phyloP scores from a whole-genome alignment of 2,329 filamentous ascomycete genomes.

The Alternaria gansuensis region DNA sequence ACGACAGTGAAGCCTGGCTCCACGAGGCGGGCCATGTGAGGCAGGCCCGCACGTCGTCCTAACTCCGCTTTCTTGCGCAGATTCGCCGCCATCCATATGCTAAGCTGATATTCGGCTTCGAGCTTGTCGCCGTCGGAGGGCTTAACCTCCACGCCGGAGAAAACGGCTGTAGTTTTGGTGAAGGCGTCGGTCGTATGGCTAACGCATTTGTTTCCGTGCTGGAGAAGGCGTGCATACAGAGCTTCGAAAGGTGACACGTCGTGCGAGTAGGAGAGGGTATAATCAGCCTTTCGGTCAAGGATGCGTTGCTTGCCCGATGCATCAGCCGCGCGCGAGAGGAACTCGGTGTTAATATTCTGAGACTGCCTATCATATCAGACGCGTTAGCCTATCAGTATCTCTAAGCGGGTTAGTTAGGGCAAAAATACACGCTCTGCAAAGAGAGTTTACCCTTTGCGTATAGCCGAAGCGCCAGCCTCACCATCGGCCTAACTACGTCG shows the following conservation, averaged over 20 bases:
- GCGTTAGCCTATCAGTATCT: constrained; percentile 8
- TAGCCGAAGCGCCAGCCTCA: constrained; percentile 19
- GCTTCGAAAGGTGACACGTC: constrained; percentile 5
- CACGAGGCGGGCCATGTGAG: constrained; percentile 19
- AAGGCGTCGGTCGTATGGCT: constrained; percentile 23
- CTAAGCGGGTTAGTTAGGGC: constrained; percentile 4
- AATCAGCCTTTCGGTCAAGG: constrained; percentile 16
- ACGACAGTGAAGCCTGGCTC: constrained; percentile 22
- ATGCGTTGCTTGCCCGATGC: not conserved
- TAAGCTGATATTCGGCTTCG: constrained; percentile 22
- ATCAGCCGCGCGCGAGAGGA: constrained; percentile 5
- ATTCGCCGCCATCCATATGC: not conserved
- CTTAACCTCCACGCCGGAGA: constrained; percentile 17
- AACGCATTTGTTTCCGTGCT: not conserved
- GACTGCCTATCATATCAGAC: constrained; percentile 5
- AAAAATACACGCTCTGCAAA: constrained; percentile 16
- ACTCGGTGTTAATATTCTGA: constrained; percentile 8
- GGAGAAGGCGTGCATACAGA: constrained; percentile 13
- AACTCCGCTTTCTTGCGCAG: not conserved
- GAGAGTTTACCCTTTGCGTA: constrained; percentile 17
- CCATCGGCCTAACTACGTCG: constrained; percentile 19
- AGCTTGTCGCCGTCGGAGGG: constrained; percentile 13
- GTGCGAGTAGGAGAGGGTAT: constrained; percentile 17
- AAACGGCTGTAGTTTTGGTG: constrained; percentile 21
- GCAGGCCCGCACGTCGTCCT: not conserved